Evolutionary conservation across 177 flowering plant species (phyloP), one percentile per base, ranked within the genome.

Genomic region (Vitis hybrid): DNA sequence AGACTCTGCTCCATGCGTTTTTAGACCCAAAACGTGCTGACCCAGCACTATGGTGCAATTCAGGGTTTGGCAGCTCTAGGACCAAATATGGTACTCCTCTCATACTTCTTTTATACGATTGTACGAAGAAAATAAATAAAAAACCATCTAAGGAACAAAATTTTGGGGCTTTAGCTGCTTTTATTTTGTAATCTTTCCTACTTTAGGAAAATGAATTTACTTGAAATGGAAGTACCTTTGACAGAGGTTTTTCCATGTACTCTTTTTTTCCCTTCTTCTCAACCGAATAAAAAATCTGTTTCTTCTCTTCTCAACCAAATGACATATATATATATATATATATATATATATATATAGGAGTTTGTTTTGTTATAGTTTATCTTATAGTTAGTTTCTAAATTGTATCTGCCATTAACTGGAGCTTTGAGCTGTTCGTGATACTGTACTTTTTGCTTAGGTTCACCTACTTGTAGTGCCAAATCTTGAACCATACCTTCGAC

Each of bases 391-490:
- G 48, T 18, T 50, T 49, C 55, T 30, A 9, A 19, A 12, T 55
- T 56, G 40, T 34, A 34, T 4, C 49, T 48, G 4, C 49, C 19
- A 57, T 17, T 4, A n/a, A 13, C 6, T 12, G 59, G 23, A 32
- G 17, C 18, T 58, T 52, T 56, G 18, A 62, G 49, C 23, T 52
- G 60, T 62, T 71, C 56, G 18, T 68, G 14, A 50, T 68, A 7
- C 55, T 56, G 40, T 70, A 7, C 23, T 48, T 63, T 57, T 14
- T 50, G 49, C 15, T 34, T 74, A 95, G 98, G 92, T 93, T 73
- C 90, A 91, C 23, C 83, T 86, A 67, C 86, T 90, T 67, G 68
- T 93, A 64, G 81, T 93, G 62, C 98, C 99, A 69, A 95, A 93
- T 79, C 93, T 95, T 17, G 86, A 90, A 80, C 76, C 90, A 52